phyloP scores from a whole-genome alignment of 495 filamentous ascomycete species.

The Lasiosphaeris hirsuta region DNA sequence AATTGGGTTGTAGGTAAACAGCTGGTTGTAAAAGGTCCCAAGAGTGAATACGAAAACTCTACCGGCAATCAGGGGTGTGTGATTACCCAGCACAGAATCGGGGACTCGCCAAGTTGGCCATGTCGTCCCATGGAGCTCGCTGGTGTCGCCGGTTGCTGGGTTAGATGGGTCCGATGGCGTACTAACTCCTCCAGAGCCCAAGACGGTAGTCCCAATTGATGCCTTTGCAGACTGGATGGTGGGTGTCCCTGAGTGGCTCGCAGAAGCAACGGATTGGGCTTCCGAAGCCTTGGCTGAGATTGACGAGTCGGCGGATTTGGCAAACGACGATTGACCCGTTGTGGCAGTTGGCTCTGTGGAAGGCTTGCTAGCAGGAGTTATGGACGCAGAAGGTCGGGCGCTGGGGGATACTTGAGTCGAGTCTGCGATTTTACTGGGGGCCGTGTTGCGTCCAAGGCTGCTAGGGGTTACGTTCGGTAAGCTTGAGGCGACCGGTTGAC shows the following conservation, averaged over 20 bases:
- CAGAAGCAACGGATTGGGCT: too few species aligned
- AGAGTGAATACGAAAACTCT: constrained; percentile 11
- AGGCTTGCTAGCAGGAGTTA: too few species aligned
- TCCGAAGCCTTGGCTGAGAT: too few species aligned
- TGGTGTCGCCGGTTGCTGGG: neutral
- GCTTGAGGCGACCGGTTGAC: too few species aligned
- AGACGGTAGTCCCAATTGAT: neutral
- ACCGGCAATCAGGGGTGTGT: constrained; percentile 12
- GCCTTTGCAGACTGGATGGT: neutral
- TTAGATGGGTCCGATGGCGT: neutral
- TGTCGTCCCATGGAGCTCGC: neutral
- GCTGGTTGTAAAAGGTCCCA: constrained; percentile 21
- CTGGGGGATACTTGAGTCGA: too few species aligned
- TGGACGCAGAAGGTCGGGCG: too few species aligned
- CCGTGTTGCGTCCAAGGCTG: too few species aligned
- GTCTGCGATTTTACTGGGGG: too few species aligned
- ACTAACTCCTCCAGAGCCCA: neutral
- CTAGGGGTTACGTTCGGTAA: too few species aligned
- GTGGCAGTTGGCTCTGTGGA: too few species aligned
- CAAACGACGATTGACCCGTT: too few species aligned
- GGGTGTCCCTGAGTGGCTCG: neutral
- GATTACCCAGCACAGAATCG: constrained; percentile 13
- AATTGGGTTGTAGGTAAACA: constrained; percentile 19
- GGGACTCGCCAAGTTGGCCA: constrained; percentile 12
- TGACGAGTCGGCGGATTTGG: too few species aligned